Evolutionary conservation across 371 early-diverging fungal genomes (phyloP), one percentile per base, ranked within the genome.

Genomic region (Mucor plumbeus): DNA sequence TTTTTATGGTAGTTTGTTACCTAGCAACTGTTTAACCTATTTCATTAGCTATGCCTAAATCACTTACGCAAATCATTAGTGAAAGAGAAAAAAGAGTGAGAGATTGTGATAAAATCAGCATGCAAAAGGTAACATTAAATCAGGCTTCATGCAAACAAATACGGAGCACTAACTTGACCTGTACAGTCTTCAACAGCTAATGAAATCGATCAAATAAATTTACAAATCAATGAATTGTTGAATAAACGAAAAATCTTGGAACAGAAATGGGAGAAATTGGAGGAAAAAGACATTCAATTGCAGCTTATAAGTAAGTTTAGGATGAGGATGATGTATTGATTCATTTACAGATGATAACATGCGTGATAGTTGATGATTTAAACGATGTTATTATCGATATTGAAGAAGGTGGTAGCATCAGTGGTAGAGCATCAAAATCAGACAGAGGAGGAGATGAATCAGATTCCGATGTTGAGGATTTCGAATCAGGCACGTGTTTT

Each of bases 171-270:
- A 44, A 26, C 11, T n/a, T 14, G 15, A 9, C 11, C 43, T 14
- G 41, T 17, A 1, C 59, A 87, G 84, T 72, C 72, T 10, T 81
- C 77, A 14, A 78, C 75, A 5, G 74, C 70, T 8, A 83, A 85
- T 63, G 89, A 91, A 69, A 81, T 92, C 34, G 76, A 74, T 10
- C 89, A 89, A 63, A 83, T 90, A n/a, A 85, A 87, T 59, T 67
- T 81, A 35, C 79, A 88, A 68, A 79, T 90, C 14, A 83, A 82
- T 21, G 85, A 87, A 35, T 64, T 91, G 54, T 63, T 77, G 8
- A 77, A 76, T 19, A 79, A 85, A 61, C 85, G 87, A 47, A 78
- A 82, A 34, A 68, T 77, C 31, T 67, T 91, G 39, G 83, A 78
- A 48, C 76, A 72, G 34, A 85, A 86, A 68, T 80, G 89, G 72